Evolutionary conservation across 257 asterid genomes (phyloP).

Genomic region (Fraxinus pennsylvanica): DNA sequence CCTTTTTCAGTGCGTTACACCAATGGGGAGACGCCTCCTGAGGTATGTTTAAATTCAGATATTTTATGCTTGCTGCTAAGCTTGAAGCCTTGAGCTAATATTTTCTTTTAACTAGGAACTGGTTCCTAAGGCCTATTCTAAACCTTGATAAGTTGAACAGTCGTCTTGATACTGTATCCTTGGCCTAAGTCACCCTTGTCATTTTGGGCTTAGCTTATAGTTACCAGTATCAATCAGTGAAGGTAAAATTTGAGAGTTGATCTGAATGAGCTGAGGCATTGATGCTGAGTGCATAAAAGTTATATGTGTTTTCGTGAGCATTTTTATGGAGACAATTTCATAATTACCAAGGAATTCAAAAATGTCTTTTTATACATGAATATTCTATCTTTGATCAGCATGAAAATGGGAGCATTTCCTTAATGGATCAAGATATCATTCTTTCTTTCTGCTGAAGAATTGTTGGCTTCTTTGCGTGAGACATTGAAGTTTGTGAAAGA

Average conservation of each 20-base stretch:
- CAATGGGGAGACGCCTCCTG: slow-evolving; percentile 91
- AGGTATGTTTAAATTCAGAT: slow-evolving; percentile 49
- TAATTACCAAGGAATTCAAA: slow-evolving; percentile 5
- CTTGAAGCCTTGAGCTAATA: slow-evolving; percentile 37
- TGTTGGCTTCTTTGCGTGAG: slow-evolving; percentile 77
- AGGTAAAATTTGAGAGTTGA: slow-evolving; percentile 20
- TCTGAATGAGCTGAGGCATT: slow-evolving; percentile 17
- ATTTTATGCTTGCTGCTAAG: slow-evolving; percentile 19
- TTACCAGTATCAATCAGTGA: background rate
- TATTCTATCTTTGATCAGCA: slow-evolving; percentile 14
- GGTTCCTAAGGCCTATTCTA: slow-evolving; percentile 96
- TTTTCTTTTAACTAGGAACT: slow-evolving; percentile 57
- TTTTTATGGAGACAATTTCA: slow-evolving; percentile 10
- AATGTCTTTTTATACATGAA: slow-evolving; percentile 22
- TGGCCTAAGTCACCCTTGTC: slow-evolving; percentile 11
- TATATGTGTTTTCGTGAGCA: background rate
- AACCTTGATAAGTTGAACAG: slow-evolving; percentile 76
- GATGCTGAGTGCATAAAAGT: slow-evolving; percentile 14
- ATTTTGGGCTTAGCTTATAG: slow-evolving; percentile 7
- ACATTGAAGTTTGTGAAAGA: slow-evolving; percentile 92
- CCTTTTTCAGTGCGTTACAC: slow-evolving; percentile 87
- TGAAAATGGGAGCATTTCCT: slow-evolving; percentile 30
- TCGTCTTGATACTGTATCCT: slow-evolving; percentile 97
- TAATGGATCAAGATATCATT: slow-evolving; percentile 76
- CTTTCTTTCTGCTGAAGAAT: slow-evolving; percentile 78